These are phyloP conservation scores for Thelephora ganbajun DNA, from an alignment of 768 basidiomycete species.

Conservation along the genomic window DNA sequence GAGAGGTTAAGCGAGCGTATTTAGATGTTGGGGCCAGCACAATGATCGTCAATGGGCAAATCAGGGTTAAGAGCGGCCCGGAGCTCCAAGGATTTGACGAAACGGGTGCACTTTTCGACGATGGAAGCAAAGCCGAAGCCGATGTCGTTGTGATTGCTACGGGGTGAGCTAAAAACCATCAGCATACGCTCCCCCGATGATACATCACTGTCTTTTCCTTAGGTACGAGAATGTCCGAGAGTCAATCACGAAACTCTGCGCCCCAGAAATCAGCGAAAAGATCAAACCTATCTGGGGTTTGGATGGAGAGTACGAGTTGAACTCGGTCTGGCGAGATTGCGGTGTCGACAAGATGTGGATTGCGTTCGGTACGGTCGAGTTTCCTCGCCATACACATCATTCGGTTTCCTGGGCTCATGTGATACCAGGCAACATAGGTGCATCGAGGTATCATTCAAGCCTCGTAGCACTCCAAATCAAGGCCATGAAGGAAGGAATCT, in stretches of 20 bases:
- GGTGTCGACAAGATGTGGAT: slow-evolving; percentile 42
- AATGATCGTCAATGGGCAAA: slow-evolving; percentile 29
- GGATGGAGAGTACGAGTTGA: slow-evolving; percentile 48
- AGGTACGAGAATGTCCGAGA: slow-evolving; percentile 33
- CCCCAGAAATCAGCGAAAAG: slow-evolving; percentile 27
- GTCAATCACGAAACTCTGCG: slow-evolving; percentile 29
- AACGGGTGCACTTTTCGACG: slow-evolving; percentile 25
- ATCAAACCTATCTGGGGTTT: slow-evolving; percentile 52
- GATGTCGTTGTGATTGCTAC: slow-evolving; percentile 39
- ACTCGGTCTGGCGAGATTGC: slow-evolving; percentile 33
- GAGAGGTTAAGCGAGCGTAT: background rate
- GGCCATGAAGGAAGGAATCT: slow-evolving; percentile 41
- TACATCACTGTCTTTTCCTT: background rate
- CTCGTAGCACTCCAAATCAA: slow-evolving; percentile 60
- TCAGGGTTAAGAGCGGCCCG: slow-evolving; percentile 31
- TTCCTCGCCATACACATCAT: background rate
- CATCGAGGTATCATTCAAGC: slow-evolving; percentile 55
- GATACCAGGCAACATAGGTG: slow-evolving; percentile 35
- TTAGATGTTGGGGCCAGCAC: slow-evolving; percentile 28
- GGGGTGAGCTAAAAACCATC: slow-evolving; percentile 18
- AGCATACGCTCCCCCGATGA: background rate
- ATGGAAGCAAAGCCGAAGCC: slow-evolving; percentile 28
- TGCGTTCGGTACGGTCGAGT: slow-evolving; percentile 33
- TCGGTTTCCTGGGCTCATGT: too few relatives aligned
- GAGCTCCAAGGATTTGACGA: slow-evolving; percentile 27